These are phyloP conservation scores for Bathelium albidoporum DNA, from an alignment of 495 filamentous ascomycete genomes.

Conservation along the genomic window DNA sequence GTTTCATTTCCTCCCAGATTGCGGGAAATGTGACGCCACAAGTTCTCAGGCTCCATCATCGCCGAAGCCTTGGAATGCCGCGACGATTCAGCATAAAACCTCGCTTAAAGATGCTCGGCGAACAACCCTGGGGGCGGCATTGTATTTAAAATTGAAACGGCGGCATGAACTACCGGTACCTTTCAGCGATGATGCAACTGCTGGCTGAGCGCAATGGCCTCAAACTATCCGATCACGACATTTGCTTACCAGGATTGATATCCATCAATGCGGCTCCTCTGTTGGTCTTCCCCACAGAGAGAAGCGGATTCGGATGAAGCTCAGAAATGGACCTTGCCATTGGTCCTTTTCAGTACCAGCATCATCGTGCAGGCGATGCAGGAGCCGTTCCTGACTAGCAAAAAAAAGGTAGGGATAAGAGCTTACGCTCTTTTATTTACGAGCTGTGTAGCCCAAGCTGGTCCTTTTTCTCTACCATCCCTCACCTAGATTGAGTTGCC, in stretches of 20 bases:
- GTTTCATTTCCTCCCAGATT: not conserved
- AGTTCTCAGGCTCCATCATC: no score
- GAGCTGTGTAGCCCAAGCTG: not conserved
- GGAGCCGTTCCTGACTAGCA: constrained; percentile 1
- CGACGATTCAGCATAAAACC: no score
- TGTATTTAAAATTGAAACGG: no score
- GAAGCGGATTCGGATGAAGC: not conserved
- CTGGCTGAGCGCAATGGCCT: not conserved
- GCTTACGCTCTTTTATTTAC: not conserved
- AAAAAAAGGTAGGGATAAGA: constrained; percentile 4
- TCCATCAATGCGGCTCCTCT: not conserved
- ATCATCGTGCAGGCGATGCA: not conserved
- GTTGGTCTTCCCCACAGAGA: not conserved
- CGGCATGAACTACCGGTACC: no score
- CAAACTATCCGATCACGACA: not conserved
- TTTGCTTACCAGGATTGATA: not conserved
- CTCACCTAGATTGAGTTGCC: not conserved
- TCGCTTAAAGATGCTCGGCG: no score
- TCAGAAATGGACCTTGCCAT: not conserved
- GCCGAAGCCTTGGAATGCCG: no score
- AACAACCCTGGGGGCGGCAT: no score
- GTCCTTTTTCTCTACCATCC: not conserved
- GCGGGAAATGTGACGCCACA: not conserved
- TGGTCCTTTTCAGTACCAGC: not conserved
- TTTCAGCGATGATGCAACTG: not conserved